Conservation (phyloP, 257 asterid species). For the Gentiana macrophylla region DNA sequence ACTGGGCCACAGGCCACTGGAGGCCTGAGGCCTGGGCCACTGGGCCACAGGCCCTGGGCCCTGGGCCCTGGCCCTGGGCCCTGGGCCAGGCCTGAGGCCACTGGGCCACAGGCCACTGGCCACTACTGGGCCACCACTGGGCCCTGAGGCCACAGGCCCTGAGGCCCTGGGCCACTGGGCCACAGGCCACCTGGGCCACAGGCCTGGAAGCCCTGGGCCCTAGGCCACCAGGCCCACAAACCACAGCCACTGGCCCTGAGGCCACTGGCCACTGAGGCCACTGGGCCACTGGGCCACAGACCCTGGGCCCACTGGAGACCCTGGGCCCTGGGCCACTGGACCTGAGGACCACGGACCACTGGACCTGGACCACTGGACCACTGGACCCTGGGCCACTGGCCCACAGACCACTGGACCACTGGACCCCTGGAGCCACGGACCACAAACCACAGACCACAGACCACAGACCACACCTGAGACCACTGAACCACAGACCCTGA, state of each 20-base stretch:
- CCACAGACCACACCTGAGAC: not conserved
- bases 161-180: slow-evolving; percentile 2
- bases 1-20: slow-evolving; percentile 1
- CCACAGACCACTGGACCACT: not conserved
- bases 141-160: slow-evolving; percentile 1
- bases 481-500: not conserved
- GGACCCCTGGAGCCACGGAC: not conserved
- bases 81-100: not conserved
- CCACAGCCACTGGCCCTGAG: not conserved
- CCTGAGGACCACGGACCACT: not conserved
- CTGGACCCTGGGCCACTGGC: not conserved
- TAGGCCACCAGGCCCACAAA: not conserved
- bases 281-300: not conserved
- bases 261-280: not conserved
- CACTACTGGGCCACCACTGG: not conserved
- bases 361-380: not conserved
- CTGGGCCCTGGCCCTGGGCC: slow-evolving; percentile 1
- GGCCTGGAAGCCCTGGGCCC: not conserved
- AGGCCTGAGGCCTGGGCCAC: slow-evolving; percentile 5
- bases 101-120: not conserved
- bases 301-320: not conserved
- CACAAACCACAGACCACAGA: not conserved
- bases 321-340: not conserved
- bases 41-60: slow-evolving; percentile 2
- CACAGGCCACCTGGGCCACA: slow-evolving; percentile 1